phyloP scores from a whole-genome alignment of 805 yeast species.

The Nakazawaea wickerhamii region DNA sequence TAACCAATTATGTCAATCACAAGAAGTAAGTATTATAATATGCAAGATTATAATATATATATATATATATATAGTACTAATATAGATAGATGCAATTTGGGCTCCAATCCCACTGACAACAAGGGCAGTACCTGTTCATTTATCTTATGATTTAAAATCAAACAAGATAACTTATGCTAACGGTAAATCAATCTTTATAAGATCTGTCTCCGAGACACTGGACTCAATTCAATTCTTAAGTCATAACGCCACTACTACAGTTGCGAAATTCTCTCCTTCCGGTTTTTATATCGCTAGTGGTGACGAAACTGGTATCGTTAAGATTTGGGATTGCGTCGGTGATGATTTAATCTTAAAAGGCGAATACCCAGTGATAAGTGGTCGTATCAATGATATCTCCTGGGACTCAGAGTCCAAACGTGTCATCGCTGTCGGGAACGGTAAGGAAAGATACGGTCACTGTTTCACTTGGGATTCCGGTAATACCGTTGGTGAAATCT shows the following conservation, averaged over 20 bases:
- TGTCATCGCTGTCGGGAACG: conserved; percentile 91
- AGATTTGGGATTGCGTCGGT: conserved; percentile 74
- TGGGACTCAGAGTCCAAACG: conserved; percentile 91
- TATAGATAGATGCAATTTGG: conserved; percentile 31
- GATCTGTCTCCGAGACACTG: conserved; percentile 51
- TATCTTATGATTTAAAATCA: conserved; percentile 67
- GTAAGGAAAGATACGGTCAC: conserved; percentile 86
- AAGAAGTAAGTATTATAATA: no score
- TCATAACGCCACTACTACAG: conserved; percentile 70
- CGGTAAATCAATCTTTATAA: conserved; percentile 73
- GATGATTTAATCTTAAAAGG: conserved; percentile 61
- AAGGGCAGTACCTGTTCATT: conserved; percentile 62
- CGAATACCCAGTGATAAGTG: conserved; percentile 69
- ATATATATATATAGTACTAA: no score
- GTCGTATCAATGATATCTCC: conserved; percentile 73
- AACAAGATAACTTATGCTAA: conserved; percentile 75
- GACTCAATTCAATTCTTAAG: conserved; percentile 60
- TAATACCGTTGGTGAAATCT: conserved; percentile 92
- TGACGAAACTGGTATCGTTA: conserved; percentile 84
- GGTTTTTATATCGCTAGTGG: conserved; percentile 91
- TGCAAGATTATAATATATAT: no score
- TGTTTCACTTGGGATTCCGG: conserved; percentile 94
- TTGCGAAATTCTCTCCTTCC: conserved; percentile 81
- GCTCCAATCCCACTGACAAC: conserved; percentile 81
- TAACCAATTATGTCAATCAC: no score